phyloP scores from a whole-genome alignment of 208 protist species.

The Trypanosoma cruzi region DNA sequence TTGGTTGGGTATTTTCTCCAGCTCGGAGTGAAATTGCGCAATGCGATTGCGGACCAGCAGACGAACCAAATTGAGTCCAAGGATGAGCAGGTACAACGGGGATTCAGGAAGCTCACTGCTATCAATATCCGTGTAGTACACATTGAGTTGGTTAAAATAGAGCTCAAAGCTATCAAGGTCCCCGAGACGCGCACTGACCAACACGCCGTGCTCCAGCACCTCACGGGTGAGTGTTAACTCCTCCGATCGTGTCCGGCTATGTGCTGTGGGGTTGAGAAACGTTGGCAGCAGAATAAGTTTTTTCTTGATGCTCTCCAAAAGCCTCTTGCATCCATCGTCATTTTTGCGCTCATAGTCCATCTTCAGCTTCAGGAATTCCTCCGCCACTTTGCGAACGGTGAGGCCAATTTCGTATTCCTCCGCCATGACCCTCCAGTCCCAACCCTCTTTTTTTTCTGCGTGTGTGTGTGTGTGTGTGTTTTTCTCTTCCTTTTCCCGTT shows the following conservation, averaged over 20 bases:
- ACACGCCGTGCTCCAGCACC: conserved; percentile 82
- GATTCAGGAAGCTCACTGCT: conserved; percentile 67
- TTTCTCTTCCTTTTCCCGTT: conserved; percentile 1
- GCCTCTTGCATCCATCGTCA: conserved; percentile 41
- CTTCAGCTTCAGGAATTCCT: conserved; percentile 80
- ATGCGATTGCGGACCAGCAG: conserved; percentile 87
- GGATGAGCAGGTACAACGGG: conserved; percentile 69
- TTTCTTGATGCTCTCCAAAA: conserved; percentile 73
- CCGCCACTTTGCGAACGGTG: conserved; percentile 70
- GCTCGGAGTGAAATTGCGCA: conserved; percentile 93
- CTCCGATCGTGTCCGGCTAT: conserved; percentile 70
- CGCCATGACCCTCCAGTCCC: conserved; percentile 2
- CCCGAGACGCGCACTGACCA: conserved; percentile 75
- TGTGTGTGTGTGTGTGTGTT: background rate
- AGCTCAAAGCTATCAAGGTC: conserved; percentile 84
- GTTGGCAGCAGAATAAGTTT: conserved; percentile 88
- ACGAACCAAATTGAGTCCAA: conserved; percentile 90
- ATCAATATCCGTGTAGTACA: conserved; percentile 90
- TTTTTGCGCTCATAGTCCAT: conserved; percentile 65
- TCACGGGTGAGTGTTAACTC: conserved; percentile 87
- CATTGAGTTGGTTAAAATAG: conserved; percentile 87
- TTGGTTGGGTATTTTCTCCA: conserved; percentile 88
- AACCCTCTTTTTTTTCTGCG: background rate
- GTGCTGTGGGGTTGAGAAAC: conserved; percentile 73
- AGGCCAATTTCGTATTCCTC: conserved; percentile 42